Conservation (phyloP, 257 asterid species). For the Rauvolfia tetraphylla region DNA sequence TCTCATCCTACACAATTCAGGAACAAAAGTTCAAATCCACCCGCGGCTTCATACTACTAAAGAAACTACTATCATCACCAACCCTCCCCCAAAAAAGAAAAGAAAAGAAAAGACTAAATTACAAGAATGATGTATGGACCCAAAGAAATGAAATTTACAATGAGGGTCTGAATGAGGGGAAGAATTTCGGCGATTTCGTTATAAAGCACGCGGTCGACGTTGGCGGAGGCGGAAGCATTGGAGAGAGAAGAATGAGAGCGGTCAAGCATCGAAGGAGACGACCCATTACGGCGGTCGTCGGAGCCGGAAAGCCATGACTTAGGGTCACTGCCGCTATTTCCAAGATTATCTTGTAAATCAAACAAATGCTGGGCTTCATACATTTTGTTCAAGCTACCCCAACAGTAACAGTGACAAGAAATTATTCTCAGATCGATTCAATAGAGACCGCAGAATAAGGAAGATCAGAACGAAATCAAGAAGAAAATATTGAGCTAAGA, state of each 20-base stretch:
- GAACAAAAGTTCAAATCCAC: constrained; percentile 10
- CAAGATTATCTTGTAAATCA: constrained; percentile 52
- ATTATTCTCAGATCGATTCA: background rate
- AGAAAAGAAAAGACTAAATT: background rate
- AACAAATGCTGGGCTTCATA: constrained; percentile 50
- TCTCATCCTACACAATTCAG: constrained; percentile 54
- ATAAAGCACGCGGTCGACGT: constrained; percentile 64
- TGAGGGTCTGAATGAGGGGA: constrained; percentile 90
- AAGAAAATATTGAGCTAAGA: background rate
- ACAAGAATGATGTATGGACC: too few relatives aligned
- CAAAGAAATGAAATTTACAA: constrained; percentile 38
- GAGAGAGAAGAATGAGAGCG: constrained; percentile 62
- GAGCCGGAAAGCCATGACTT: constrained; percentile 71
- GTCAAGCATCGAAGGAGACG: constrained; percentile 27
- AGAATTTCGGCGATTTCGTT: constrained; percentile 75
- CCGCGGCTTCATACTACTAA: background rate
- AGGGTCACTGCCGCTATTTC: constrained; percentile 43
- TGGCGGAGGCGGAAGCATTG: constrained; percentile 56
- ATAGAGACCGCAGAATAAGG: background rate
- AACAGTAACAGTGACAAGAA: background rate
- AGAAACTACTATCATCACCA: background rate
- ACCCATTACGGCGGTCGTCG: constrained; percentile 21
- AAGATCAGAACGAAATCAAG: background rate
- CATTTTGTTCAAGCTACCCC: constrained; percentile 10
- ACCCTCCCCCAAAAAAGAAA: background rate